Conservation (phyloP, 768 basidiomycete genomes). For the Macrocybe gigantea region DNA sequence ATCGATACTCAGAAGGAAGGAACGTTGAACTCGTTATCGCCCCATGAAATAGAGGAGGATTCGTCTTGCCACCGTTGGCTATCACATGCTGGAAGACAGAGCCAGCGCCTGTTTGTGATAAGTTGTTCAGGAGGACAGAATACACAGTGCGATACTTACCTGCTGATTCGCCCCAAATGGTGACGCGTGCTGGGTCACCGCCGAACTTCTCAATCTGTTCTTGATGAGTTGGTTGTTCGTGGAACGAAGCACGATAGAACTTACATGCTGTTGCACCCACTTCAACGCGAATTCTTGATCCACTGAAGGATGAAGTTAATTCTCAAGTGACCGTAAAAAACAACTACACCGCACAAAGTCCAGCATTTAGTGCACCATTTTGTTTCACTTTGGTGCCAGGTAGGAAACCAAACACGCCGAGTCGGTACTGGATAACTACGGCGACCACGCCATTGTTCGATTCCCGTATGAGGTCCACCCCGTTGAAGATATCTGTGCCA, state of each 20-base stretch:
- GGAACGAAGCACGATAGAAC: conserved; percentile 2
- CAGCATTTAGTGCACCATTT: conserved; percentile 40
- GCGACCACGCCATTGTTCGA: conserved; percentile 27
- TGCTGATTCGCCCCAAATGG: conserved; percentile 50
- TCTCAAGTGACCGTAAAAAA: not conserved
- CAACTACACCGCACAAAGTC: conserved; percentile 29
- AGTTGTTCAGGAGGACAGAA: not conserved
- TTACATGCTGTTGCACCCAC: conserved; percentile 39
- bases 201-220: conserved; percentile 45
- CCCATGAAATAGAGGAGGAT: conserved; percentile 36
- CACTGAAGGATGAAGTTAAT: conserved; percentile 21
- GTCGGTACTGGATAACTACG: conserved; percentile 36
- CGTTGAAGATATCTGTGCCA: conserved; percentile 15
- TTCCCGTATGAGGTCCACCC: conserved; percentile 26
- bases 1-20: conserved; percentile 41
- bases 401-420: conserved; percentile 43
- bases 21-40: conserved; percentile 41
- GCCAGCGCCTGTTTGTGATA: conserved; percentile 29
- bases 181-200: conserved; percentile 47
- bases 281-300: conserved; percentile 38
- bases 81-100: conserved; percentile 45
- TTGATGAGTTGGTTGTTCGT: conserved; percentile 1
- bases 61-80: conserved; percentile 38
- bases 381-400: conserved; percentile 35
- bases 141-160: conserved; percentile 17